Evolutionary conservation across 495 filamentous ascomycete genomes (phyloP).

Genomic region (Neurospora sp.): DNA sequence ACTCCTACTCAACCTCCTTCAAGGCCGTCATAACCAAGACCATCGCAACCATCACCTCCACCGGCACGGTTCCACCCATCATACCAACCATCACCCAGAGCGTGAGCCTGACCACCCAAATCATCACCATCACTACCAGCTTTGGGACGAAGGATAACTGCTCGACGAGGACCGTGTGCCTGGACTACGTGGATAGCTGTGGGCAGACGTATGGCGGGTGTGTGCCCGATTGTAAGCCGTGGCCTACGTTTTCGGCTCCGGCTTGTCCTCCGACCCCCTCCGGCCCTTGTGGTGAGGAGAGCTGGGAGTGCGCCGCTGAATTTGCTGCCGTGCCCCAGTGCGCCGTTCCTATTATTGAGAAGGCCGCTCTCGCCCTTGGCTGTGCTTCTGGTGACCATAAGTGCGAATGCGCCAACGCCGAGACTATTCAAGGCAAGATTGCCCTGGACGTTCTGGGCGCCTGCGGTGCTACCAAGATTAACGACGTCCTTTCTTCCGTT

Average conservation of each 20-base stretch:
- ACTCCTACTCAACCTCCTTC: neutral
- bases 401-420: neutral
- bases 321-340: neutral
- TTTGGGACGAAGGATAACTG: neutral
- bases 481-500: neutral
- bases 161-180: neutral
- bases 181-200: neutral
- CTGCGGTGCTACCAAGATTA: neutral
- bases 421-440: neutral
- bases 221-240: neutral
- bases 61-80: neutral
- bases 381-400: neutral
- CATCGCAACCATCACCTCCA: neutral
- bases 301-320: neutral
- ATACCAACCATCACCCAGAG: neutral
- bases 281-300: neutral
- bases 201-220: neutral
- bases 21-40: neutral
- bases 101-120: neutral
- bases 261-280: neutral
- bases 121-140: neutral
- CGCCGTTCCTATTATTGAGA: constrained; percentile 1
- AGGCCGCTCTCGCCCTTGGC: neutral
- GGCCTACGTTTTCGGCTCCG: neutral
- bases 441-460: neutral